Base-by-base conservation (phyloP, 1,139 yeast species). In the Hemisphaericaspora subhashii region DNA sequence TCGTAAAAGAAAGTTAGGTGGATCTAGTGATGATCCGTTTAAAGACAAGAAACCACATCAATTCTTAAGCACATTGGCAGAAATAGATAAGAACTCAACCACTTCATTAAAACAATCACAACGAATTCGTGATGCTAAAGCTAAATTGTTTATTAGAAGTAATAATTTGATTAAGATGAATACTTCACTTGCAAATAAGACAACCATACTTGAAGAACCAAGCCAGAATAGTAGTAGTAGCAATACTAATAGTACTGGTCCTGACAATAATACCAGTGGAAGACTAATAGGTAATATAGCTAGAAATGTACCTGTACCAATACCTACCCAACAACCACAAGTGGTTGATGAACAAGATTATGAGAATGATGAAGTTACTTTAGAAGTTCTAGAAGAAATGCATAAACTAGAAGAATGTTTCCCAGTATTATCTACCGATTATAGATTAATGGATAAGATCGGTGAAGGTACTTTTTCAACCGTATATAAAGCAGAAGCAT, bases 381-480 rank as follows among this genome's bases (percentile, higher is more conserved):
- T 72, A 6, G 82, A 77, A 41, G 77, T 83, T 1, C 65, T 76
- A 33, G 81, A 78, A 44, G 96, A 89, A 56, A 81, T 88, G 73
- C 70, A 68, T 34, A 68, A 71, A 41, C 70, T 90, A 23, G 81
- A 79, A 46, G 71, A 67, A 32, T 72, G 83, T 25, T 88, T 90
- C 54, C 83, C 83, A 3, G 74, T 74, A 1, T 67, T 90, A 33
- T 64, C 79, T 1, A 64, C 68, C 21, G 74, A 79, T 36, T 90
- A 85, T 54, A 69, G 81, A 30, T 66, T 92, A 17, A 64, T 86
- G 25, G 94, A 87, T 52, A 86, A 90, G 57, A 86, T 90, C 48
- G 99, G 98, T 10, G 97, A 90, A 58, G 97, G 98, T 18, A 89
- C 98, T 0, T 89, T 89, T 54, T 86, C 95, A 16, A 79, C 89